Evolutionary conservation across 2,329 filamentous ascomycete genomes (phyloP).

Genomic region (Hypoxylon sp.): DNA sequence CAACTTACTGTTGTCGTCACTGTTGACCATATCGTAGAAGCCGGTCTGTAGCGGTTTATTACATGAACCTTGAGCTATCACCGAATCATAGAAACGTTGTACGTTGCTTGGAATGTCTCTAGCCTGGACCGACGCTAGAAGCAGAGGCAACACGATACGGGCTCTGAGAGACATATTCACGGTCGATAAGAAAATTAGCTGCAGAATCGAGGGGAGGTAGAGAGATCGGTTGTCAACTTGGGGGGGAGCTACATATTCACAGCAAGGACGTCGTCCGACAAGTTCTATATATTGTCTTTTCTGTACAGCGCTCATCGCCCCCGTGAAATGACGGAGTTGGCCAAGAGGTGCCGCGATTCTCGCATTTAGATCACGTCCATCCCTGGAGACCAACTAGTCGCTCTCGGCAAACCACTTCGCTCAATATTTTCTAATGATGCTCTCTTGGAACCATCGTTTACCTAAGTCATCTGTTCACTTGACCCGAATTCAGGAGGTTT

Average conservation of each 20-base stretch:
- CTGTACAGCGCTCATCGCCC: background rate
- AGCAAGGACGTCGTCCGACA: background rate
- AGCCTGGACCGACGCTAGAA: conserved; percentile 12
- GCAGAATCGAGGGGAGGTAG: background rate
- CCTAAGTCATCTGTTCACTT: background rate
- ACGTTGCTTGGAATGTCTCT: conserved; percentile 18
- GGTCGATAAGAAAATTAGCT: background rate
- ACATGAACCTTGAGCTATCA: conserved; percentile 19
- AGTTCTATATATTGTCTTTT: background rate
- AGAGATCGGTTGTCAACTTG: background rate
- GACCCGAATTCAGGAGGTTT: background rate
- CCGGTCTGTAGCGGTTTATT: conserved; percentile 9
- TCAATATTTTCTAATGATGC: background rate
- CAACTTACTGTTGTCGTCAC: conserved; percentile 22
- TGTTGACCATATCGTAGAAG: conserved; percentile 23
- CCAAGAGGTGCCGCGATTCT: background rate
- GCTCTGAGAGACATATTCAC: background rate
- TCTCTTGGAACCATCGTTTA: background rate
- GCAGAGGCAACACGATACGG: background rate
- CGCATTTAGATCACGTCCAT: background rate
- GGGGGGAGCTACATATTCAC: background rate
- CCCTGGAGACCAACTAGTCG: background rate
- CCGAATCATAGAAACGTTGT: conserved; percentile 15
- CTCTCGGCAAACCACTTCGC: background rate
- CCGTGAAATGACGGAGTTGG: background rate